Evolutionary conservation across 306 rosid genomes (phyloP), one percentile per base, ranked within the genome.

Genomic region (Citrullus amarus): DNA sequence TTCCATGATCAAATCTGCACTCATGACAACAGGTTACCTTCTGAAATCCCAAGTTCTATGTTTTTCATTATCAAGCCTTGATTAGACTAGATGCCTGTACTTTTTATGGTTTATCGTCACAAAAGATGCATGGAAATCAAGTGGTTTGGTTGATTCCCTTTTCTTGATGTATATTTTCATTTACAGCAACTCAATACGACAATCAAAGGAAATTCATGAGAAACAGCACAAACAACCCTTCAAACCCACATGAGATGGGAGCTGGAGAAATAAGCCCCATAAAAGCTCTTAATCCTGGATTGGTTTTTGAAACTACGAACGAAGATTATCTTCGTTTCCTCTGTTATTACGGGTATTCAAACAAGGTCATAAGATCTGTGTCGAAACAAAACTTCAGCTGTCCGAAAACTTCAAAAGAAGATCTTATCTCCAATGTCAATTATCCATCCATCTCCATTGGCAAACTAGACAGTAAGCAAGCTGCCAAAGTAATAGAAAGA

Each of bases 1-100:
- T 84, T 92, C 98, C 58, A 89, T 89, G 89, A 83, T 92, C 87
- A 92, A 88, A 88, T 95, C 98, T 51, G 96, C 98, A 60, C 90
- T 95, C 8, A 95, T 92, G 98, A 92, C 98, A 72, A 88, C 98
- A 86, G 98, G 98, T 94, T 78, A 57, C 22, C 10, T 50, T 46
- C 14, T 44, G 2, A 43, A 10, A 18, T 51, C n/a, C 17, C 16
- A 6, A 43, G 44, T 46, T 57, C 20, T 25, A 14, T 70, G 15
- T 48, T 20, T 68, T 67, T 41, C 54, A 38, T 38, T 17, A 66
- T 22, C 71, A 9, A 15, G 25, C 41, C 48, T 65, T 16, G 54
- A 68, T 68, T 25, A 28, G 34, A 9, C 15, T 25, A 28, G 34
- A 9, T 6, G 32, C 74, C 15, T 16, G 18, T 39, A n/a, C 36